Evolutionary conservation across 148 eudicot genomes (phyloP), one percentile per base, ranked within the genome.

Genomic region (Camellia granthamiana): DNA sequence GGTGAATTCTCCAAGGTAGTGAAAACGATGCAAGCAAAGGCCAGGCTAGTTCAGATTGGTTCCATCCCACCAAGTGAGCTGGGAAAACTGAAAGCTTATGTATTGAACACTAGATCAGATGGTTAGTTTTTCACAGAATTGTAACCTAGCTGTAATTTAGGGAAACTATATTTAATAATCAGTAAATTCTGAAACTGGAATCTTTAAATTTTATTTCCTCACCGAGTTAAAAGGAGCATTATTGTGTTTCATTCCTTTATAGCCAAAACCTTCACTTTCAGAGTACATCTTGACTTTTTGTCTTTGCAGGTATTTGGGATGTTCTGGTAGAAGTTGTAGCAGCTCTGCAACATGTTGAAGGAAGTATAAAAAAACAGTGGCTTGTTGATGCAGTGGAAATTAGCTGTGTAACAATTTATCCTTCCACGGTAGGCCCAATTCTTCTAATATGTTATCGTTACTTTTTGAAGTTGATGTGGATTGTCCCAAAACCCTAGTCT

Each of bases 341-440:
- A 54, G 88, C 90, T 67, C 78, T 96, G 83, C 97, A 96, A 88
- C 81, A 79, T 80, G 86, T 83, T 43, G 92, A 92, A 73, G 89
- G 86, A 84, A 86, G 85, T 78, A 84, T 83, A 43, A 91, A 88
- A 87, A 90, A 86, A 69, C 97, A 90, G 82, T 96, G 99, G 99
- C 92, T 96, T 77, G 73, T 93, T 66, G 97, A 90, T 79, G 85
- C 88, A 72, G 86, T 92, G 59, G 92, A 93, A 79, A 90, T 96
- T 78, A 89, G 97, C 78, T 96, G 98, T 80, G 88, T 92, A 43
- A 91, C 98, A 63, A 89, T 85, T 64, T 87, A 84, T 87, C 99
- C 99, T 51, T 91, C 92, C 54, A 96, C 97, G 85, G 99, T 95
- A 90, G 60, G 87, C 41, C 72, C 18, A 23, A 21, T 78, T 44